phyloP scores from a whole-genome alignment of 352 stramenopile species.

The Phytophthora litchii region DNA sequence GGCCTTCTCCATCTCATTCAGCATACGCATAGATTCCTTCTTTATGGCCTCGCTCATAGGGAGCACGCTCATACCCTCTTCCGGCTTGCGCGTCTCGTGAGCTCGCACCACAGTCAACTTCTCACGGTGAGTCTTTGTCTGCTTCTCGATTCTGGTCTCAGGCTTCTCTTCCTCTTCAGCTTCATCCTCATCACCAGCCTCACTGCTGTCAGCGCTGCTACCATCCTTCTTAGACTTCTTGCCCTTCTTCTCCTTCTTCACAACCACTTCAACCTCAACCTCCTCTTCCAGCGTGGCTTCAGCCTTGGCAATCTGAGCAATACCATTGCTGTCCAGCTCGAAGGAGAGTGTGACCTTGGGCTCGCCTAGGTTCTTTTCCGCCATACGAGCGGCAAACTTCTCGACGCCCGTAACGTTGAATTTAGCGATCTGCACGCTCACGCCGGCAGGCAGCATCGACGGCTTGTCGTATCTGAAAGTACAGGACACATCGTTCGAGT shows the following conservation, averaged over 20 bases:
- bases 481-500: slow-evolving; percentile 91
- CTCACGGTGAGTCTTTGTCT: slow-evolving; percentile 89
- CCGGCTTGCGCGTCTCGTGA: slow-evolving; percentile 37
- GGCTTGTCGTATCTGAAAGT: slow-evolving; percentile 93
- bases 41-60: slow-evolving; percentile 69
- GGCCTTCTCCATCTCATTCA: slow-evolving; percentile 70
- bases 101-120: slow-evolving; percentile 67
- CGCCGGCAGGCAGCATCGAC: slow-evolving; percentile 71
- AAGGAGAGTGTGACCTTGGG: slow-evolving; percentile 96
- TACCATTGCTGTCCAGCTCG: slow-evolving; percentile 92
- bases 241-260: slow-evolving; percentile 66
- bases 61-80: slow-evolving; percentile 54
- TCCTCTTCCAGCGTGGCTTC: slow-evolving; percentile 92
- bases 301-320: slow-evolving; percentile 91
- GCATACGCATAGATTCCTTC: slow-evolving; percentile 69
- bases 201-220: slow-evolving; percentile 33
- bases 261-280: slow-evolving; percentile 71
- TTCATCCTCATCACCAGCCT: slow-evolving; percentile 49
- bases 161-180: slow-evolving; percentile 42
- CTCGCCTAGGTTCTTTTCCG: slow-evolving; percentile 86
- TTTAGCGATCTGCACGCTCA: slow-evolving; percentile 81
- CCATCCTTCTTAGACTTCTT: slow-evolving; percentile 55
- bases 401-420: slow-evolving; percentile 95
- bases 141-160: slow-evolving; percentile 77
- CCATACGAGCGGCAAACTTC: slow-evolving; percentile 88